Evolutionary conservation across 768 basidiomycete species (phyloP).

Genomic region (Leccinum truebloodii): DNA sequence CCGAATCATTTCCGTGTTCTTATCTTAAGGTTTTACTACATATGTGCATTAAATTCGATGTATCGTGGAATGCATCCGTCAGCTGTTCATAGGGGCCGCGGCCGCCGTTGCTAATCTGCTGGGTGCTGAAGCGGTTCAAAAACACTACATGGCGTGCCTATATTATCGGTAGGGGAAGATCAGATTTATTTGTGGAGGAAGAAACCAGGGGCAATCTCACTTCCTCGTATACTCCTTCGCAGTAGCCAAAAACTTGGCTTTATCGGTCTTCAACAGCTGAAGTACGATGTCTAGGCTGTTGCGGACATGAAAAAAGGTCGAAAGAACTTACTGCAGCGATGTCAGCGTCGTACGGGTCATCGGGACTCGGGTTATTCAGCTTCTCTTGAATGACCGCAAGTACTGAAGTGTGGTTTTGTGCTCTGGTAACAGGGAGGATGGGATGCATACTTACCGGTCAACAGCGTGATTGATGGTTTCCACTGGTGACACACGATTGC

Average conservation of each 20-base stretch:
- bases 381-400: constrained; percentile 79
- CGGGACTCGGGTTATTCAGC: constrained; percentile 83
- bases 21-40: constrained; percentile 10
- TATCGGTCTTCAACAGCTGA: constrained; percentile 78
- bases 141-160: constrained; percentile 26
- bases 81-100: neutral
- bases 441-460: constrained; percentile 51
- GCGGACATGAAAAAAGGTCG: neutral
- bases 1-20: constrained; percentile 1
- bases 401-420: constrained; percentile 45
- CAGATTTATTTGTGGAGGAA: constrained; percentile 3
- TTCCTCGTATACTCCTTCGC: constrained; percentile 89
- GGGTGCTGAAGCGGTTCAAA: neutral
- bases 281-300: constrained; percentile 3
- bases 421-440: neutral
- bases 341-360: constrained; percentile 88
- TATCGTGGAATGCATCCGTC: constrained; percentile 7
- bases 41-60: constrained; percentile 6
- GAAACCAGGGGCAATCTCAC: constrained; percentile 39
- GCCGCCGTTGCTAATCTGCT: neutral
- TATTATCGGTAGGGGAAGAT: neutral
- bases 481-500: constrained; percentile 49
- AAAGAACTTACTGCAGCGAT: constrained; percentile 70
- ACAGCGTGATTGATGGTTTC: constrained; percentile 79
- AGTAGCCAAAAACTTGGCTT: constrained; percentile 66